Conservation (phyloP, 202 grass and related monocot genomes). For the Schoenoplectus triqueter region DNA sequence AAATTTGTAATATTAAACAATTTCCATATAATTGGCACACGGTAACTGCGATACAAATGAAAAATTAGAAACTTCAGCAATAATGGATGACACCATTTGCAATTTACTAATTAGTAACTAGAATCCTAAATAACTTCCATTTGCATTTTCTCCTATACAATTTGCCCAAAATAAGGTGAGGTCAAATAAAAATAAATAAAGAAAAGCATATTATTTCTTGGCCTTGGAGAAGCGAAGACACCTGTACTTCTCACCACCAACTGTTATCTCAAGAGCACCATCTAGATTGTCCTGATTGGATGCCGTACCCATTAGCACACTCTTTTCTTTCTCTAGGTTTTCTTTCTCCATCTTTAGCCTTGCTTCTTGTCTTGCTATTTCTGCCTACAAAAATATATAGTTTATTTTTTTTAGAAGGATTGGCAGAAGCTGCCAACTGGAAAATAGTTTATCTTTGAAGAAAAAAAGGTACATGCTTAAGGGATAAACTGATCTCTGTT, state of each 20-base stretch:
- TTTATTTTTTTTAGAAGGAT: no score
- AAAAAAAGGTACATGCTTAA: background rate
- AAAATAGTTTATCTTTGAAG: background rate
- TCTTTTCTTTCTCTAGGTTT: slow-evolving; percentile 96
- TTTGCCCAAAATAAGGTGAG: slow-evolving; percentile 4
- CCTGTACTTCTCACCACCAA: slow-evolving; percentile 89
- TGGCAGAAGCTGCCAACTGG: no score
- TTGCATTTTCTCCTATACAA: slow-evolving; percentile 24
- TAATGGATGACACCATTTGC: slow-evolving; percentile 15
- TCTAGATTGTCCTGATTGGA: slow-evolving; percentile 89
- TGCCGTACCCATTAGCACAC: slow-evolving; percentile 86
- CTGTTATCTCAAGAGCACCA: slow-evolving; percentile 92
- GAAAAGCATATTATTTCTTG: slow-evolving; percentile 58
- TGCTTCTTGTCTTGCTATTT: slow-evolving; percentile 77
- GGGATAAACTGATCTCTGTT: background rate
- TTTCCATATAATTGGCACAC: background rate
- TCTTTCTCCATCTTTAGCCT: slow-evolving; percentile 85
- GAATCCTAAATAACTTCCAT: slow-evolving; percentile 23
- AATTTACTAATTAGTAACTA: slow-evolving; percentile 29
- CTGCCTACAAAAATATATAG: slow-evolving; percentile 49
- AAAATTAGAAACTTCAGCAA: slow-evolving; percentile 9
- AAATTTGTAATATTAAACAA: background rate
- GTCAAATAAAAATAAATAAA: background rate
- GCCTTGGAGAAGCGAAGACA: slow-evolving; percentile 92
- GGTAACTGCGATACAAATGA: background rate